Conservation (phyloP, 2,329 filamentous ascomycete species). For the Colletotrichum abscissum region DNA sequence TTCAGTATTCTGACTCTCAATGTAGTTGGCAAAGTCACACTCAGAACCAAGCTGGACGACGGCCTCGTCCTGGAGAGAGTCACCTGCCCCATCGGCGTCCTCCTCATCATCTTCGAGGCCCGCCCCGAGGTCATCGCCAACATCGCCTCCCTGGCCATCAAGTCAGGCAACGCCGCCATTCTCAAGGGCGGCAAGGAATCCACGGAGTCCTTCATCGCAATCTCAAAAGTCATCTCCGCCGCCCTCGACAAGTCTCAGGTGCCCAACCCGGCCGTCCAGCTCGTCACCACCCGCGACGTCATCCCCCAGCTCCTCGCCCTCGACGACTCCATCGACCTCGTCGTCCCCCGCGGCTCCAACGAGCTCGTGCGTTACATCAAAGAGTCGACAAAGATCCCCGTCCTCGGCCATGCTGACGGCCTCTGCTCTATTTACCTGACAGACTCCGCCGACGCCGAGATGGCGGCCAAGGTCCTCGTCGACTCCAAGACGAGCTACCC, state of each 20-base stretch:
- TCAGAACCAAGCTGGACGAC: conserved; percentile 88
- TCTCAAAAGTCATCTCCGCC: conserved; percentile 84
- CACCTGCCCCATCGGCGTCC: conserved; percentile 94
- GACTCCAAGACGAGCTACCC: conserved; percentile 96
- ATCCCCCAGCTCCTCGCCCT: conserved; percentile 89
- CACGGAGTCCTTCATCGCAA: conserved; percentile 92
- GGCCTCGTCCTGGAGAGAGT: conserved; percentile 87
- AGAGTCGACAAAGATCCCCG: conserved; percentile 89
- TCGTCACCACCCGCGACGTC: conserved; percentile 92
- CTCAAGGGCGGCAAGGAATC: conserved; percentile 97
- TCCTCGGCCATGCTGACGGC: conserved; percentile 95
- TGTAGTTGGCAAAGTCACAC: conserved; percentile 83
- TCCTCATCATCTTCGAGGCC: conserved; percentile 98
- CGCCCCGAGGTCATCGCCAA: conserved; percentile 98
- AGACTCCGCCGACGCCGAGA: conserved; percentile 76
- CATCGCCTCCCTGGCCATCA: conserved; percentile 94
- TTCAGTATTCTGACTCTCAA: neutral
- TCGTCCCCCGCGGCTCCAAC: conserved; percentile 92
- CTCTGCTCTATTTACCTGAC: conserved; percentile 90
- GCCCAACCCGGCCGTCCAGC: conserved; percentile 88
- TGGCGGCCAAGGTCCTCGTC: conserved; percentile 81
- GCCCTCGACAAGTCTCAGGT: conserved; percentile 80
- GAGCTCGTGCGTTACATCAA: conserved; percentile 93
- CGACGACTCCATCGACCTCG: conserved; percentile 90
- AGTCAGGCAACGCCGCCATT: conserved; percentile 96